phyloP scores from a whole-genome alignment of 2,329 filamentous ascomycete genomes.

The Aureobasidium sp. region DNA sequence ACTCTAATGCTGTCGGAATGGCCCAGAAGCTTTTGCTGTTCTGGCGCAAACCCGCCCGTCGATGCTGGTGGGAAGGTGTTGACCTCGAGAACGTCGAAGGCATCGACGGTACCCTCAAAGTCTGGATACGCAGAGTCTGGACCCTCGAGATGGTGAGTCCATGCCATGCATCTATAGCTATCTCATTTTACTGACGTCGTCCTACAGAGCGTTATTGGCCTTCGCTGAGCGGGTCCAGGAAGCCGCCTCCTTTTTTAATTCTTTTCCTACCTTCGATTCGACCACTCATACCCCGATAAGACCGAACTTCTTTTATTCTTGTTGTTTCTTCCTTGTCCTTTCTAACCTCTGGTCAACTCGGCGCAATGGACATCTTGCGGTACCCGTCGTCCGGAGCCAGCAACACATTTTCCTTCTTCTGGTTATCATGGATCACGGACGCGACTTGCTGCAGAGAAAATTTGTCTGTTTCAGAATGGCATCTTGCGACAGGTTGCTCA shows the following conservation, averaged over 20 bases:
- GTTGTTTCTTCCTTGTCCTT: background rate
- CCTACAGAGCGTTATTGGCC: slow-evolving; percentile 23
- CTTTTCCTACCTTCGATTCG: slow-evolving; percentile 9
- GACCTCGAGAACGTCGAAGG: slow-evolving; percentile 85
- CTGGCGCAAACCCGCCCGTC: slow-evolving; percentile 91
- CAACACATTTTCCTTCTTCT: background rate
- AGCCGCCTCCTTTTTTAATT: background rate
- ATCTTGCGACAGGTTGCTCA: background rate
- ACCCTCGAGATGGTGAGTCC: slow-evolving; percentile 80
- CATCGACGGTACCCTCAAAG: slow-evolving; percentile 84
- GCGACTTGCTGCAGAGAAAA: background rate
- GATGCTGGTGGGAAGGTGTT: slow-evolving; percentile 99
- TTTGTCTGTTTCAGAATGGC: background rate
- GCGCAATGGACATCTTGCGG: background rate
- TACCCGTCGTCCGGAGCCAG: background rate
- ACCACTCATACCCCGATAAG: slow-evolving; percentile 13
- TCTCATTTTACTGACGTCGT: background rate
- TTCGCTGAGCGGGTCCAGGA: slow-evolving; percentile 18
- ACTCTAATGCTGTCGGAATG: slow-evolving; percentile 81
- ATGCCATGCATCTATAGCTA: background rate
- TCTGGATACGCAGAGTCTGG: slow-evolving; percentile 98
- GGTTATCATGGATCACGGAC: slow-evolving; percentile 6
- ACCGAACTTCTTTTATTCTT: slow-evolving; percentile 12
- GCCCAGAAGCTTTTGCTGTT: slow-evolving; percentile 95
- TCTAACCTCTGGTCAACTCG: background rate